Base-by-base conservation (phyloP, 2,329 filamentous ascomycete genomes). In the Xylaria sp. region DNA sequence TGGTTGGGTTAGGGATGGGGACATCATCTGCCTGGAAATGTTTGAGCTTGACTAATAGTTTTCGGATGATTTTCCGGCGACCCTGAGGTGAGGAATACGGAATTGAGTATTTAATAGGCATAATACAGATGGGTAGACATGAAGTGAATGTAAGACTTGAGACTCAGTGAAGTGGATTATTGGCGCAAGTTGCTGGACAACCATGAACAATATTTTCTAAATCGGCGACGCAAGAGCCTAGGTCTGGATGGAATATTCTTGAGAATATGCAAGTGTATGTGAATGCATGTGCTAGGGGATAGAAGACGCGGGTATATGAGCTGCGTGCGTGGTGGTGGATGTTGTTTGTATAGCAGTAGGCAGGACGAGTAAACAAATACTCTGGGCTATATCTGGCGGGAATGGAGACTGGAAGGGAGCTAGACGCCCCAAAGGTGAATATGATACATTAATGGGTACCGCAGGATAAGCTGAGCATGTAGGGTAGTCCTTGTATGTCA, bases 11-110 rank as follows among this genome's bases (percentile, higher is more conserved):
- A 31, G 74, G 66, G 20, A 76, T 63, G 39, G 70, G 69, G 3
- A 68, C 60, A 55, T 77, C 73, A 50, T 72, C 57, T 5, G 65
- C 69, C 61, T 77, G 75, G 9, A 59, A 53, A 38, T 67, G 56
- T 68, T 68, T 71, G 11, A 77, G 75, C 39, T 68, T 69, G n/a
- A 38, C 53, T 36, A 68, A 70, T 20, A 72, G 57, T 38, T 64
- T 69, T 15, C 68, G 67, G 22, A 60, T 68, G 44, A 66, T 57
- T 50, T 58, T 69, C 36, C 57, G 65, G 56, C 60, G 67, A 2
- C 69, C 65, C 47, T 66, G 63, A 1, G 59, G 50, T 5, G 65
- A 61, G 31, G 68, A 69, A 31, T 33, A 63, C 3, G 49, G 61
- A n/a, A 44, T 36, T 44, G 58, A 20, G 33, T 42, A 20, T 51